These are phyloP conservation scores for Fomitopsis palustris DNA, from an alignment of 1,284 basidiomycete species.

Conservation along the genomic window DNA sequence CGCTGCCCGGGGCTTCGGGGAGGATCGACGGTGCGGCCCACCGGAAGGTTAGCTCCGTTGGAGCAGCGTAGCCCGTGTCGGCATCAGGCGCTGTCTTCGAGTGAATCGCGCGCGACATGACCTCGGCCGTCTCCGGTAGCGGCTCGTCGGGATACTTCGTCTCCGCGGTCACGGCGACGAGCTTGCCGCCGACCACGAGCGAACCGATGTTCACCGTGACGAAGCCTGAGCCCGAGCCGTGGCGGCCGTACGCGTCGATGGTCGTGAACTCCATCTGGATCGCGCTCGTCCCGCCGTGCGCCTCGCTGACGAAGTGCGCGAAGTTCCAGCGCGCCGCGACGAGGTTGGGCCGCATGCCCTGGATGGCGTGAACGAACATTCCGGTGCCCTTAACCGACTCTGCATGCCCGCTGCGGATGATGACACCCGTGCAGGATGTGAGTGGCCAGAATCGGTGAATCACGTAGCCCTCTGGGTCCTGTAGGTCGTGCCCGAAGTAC, in stretches of 20 bases:
- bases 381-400: constrained; percentile 73
- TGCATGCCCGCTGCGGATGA: constrained; percentile 73
- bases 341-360: constrained; percentile 96
- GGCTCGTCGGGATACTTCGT: constrained; percentile 65
- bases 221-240: constrained; percentile 74
- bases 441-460: constrained; percentile 93
- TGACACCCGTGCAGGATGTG: constrained; percentile 60
- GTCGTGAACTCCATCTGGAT: constrained; percentile 98
- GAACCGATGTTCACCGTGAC: constrained; percentile 85
- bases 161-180: constrained; percentile 71
- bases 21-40: constrained; percentile 76
- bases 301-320: constrained; percentile 77
- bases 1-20: constrained; percentile 46
- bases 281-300: constrained; percentile 76
- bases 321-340: constrained; percentile 97
- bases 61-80: constrained; percentile 83
- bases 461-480: constrained; percentile 84
- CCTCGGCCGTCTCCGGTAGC: constrained; percentile 36
- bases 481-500: constrained; percentile 79
- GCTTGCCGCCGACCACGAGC: constrained; percentile 75
- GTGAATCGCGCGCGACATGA: constrained; percentile 72
- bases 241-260: constrained; percentile 68
- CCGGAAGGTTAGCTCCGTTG: constrained; percentile 67
- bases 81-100: constrained; percentile 56
- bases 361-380: constrained; percentile 95